Conservation (phyloP, 495 filamentous ascomycete species). For the Aspergillus avenaceus region DNA sequence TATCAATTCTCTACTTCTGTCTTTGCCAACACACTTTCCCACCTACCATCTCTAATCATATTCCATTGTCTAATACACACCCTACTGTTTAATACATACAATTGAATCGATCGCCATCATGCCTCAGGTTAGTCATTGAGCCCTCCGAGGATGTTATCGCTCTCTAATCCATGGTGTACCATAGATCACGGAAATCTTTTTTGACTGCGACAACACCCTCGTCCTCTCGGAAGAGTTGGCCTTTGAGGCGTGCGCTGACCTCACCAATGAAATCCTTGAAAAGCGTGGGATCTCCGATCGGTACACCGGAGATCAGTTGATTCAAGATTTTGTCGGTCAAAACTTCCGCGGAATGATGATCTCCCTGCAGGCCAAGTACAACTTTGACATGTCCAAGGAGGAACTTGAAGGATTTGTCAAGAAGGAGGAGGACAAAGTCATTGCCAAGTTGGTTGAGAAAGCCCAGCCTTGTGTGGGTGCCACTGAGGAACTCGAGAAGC, state of each 20-base stretch:
- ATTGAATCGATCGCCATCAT: slow-evolving; percentile 26
- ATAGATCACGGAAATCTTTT: slow-evolving; percentile 77
- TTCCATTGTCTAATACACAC: too few relatives aligned
- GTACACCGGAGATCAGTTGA: slow-evolving; percentile 76
- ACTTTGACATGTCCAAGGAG: slow-evolving; percentile 60
- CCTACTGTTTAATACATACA: not conserved
- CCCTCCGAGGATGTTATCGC: not conserved
- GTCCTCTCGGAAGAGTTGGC: slow-evolving; percentile 88
- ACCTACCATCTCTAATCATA: not conserved
- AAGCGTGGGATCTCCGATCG: slow-evolving; percentile 60
- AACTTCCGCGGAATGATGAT: slow-evolving; percentile 93
- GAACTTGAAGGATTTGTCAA: slow-evolving; percentile 75
- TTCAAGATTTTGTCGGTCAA: slow-evolving; percentile 88
- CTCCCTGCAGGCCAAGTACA: slow-evolving; percentile 70
- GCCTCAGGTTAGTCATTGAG: slow-evolving; percentile 36
- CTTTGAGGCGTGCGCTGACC: slow-evolving; percentile 90
- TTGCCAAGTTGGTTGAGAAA: slow-evolving; percentile 68
- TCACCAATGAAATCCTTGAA: slow-evolving; percentile 85
- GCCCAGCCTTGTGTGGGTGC: slow-evolving; percentile 73
- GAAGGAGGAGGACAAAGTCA: slow-evolving; percentile 79
- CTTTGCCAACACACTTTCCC: not conserved
- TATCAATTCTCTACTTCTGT: not conserved
- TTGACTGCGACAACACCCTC: slow-evolving; percentile 98
- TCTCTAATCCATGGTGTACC: slow-evolving; percentile 14
- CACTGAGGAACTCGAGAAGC: slow-evolving; percentile 60